Evolutionary conservation across 1,284 basidiomycete genomes (phyloP), one percentile per base, ranked within the genome.

Genomic region (Xerocomus cyaneibrunnescens): DNA sequence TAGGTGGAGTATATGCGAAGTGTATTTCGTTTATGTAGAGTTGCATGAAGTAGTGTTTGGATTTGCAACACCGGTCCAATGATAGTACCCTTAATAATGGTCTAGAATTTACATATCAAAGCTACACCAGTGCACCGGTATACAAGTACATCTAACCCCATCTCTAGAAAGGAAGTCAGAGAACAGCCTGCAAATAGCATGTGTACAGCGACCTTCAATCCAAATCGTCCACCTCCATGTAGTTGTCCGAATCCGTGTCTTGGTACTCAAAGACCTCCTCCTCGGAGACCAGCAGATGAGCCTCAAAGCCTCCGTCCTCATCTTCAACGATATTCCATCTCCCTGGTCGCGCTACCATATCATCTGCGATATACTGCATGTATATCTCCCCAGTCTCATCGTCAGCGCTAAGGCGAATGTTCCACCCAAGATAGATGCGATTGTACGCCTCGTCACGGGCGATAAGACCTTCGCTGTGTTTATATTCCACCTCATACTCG

Each of bases 401-500:
- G 42, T 73, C 72, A 5, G 68, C 70, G 27, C 72, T 73, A 40
- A 81, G 64, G 21, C 66, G 58, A 50, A 88, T 76, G 57, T 87
- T 87, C 83, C 83, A 88, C 6, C 85, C 86, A 9, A 88, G 72
- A 57, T 74, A 81, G 10, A 86, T 60, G 28, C 75, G 67, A 60
- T 72, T 73, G 51, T 68, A 66, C n/a, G 67, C 70, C 36, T 71
- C 71, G 45, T 67, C 64, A 34, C 69, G 68, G 16, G 74, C 74
- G 44, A 78, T 52, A 23, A 87, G 72, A 2, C 85, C 85, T 5
- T 72, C 67, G 12, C 64, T 54, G 59, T 83, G 83, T 0, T 64
- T 60, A 60, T 88, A 87, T 14, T 69, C 64, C 72, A 88, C 77
- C 10, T 75, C 66, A 57, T 76, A 86, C 22, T 70, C 67, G 25